Evolutionary conservation across 192 early-diverging fungal genomes (phyloP).

Genomic region (Funneliformis mosseae): DNA sequence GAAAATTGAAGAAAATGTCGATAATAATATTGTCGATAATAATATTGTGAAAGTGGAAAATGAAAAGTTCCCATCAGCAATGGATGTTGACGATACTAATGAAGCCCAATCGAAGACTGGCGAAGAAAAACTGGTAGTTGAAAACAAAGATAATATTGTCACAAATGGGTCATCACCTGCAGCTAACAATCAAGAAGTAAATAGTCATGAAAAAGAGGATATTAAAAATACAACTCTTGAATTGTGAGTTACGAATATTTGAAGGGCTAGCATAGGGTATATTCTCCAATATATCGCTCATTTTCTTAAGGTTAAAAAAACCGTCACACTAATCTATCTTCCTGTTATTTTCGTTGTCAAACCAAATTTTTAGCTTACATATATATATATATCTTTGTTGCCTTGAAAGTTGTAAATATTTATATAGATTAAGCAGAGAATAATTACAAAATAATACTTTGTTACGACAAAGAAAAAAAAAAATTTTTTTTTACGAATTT

Average conservation of each 20-base stretch:
- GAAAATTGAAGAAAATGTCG: background rate
- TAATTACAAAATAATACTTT: background rate
- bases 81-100: background rate
- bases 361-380: background rate
- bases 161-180: constrained; percentile 4
- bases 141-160: background rate
- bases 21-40: background rate
- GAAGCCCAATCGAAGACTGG: background rate
- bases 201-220: background rate
- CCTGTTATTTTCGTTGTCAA: background rate
- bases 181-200: constrained; percentile 4
- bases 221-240: background rate
- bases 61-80: background rate
- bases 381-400: background rate
- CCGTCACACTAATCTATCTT: background rate
- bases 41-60: background rate
- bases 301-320: background rate
- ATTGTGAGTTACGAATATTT: background rate
- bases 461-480: background rate
- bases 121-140: background rate
- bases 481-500: background rate
- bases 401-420: constrained; percentile 13
- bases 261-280: background rate
- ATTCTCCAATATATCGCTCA: background rate
- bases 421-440: constrained; percentile 6